phyloP scores from a whole-genome alignment of 371 early-diverging fungal species.

The Coemansia sp. region DNA sequence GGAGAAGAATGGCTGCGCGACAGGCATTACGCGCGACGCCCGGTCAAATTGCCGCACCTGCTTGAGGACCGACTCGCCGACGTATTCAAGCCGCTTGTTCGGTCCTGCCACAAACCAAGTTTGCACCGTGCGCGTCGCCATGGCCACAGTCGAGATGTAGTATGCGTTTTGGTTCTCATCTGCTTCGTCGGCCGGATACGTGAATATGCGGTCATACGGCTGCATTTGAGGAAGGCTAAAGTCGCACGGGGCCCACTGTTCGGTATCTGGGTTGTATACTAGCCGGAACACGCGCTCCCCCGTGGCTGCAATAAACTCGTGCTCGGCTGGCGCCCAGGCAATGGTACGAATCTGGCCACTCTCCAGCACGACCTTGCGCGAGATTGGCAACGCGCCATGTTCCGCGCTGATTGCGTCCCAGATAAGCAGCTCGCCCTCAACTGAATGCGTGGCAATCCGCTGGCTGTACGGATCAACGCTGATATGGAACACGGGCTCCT shows the following conservation, averaged over 20 bases:
- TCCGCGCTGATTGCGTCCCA: slow-evolving; percentile 27
- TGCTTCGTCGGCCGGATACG: slow-evolving; percentile 24
- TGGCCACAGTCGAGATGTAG: slow-evolving; percentile 32
- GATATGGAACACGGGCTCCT: slow-evolving; percentile 43
- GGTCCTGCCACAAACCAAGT: slow-evolving; percentile 36
- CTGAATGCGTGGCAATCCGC: slow-evolving; percentile 41
- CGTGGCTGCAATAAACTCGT: slow-evolving; percentile 49
- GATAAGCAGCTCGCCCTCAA: slow-evolving; percentile 46
- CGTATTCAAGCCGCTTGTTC: slow-evolving; percentile 9
- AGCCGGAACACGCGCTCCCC: slow-evolving; percentile 33
- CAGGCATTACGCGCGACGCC: slow-evolving; percentile 49
- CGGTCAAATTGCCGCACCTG: slow-evolving; percentile 25
- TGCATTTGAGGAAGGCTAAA: slow-evolving; percentile 18
- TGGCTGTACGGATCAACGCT: slow-evolving; percentile 48
- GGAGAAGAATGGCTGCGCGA: slow-evolving; percentile 43
- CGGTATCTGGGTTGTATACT: slow-evolving; percentile 6
- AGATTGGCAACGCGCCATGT: slow-evolving; percentile 10
- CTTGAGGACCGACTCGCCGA: slow-evolving; percentile 16
- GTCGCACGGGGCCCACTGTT: slow-evolving; percentile 38
- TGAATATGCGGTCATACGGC: slow-evolving; percentile 44
- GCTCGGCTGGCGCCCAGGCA: slow-evolving; percentile 45
- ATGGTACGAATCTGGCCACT: slow-evolving; percentile 38
- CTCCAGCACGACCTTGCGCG: slow-evolving; percentile 43
- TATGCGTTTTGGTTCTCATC: slow-evolving; percentile 8
- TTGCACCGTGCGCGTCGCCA: slow-evolving; percentile 17